Base-by-base conservation (phyloP, 2,329 filamentous ascomycete species). In the Phialemoniopsis sp. region DNA sequence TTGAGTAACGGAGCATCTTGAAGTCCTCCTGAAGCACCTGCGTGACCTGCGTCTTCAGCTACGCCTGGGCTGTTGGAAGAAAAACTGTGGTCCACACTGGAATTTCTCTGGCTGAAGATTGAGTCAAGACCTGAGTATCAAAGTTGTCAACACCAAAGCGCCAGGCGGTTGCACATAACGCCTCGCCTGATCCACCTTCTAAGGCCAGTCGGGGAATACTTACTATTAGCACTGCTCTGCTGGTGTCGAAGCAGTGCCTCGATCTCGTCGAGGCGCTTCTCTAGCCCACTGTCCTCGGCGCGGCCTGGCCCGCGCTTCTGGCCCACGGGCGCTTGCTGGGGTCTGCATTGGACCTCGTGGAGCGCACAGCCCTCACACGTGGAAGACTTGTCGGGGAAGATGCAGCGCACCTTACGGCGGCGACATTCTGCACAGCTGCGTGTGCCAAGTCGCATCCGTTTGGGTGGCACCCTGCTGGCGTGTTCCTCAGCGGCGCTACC, bases 381-480 rank as follows among this genome's bases (percentile, higher is more conserved):
- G 15, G 38, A 34, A 36, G 58, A 63, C 29, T 60, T 59, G n/a
- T 55, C 43, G 18, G 56, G 54, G 40, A 60, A 70, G 37, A 68
- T 63, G 51, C 71, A 75, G 38, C 63, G 61, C 19, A 72, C 68
- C 53, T 73, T 74, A 37, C 70, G 65, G 29, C 70, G 63, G 31
- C 68, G 64, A 42, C 71, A 73, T 61, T 62, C 62, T 19, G 50
- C 44, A 39, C 62, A 64, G 41, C 56, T 61, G 43, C 49, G 54
- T 4, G 55, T 62, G 13, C 61, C 58, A 4, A 56, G 42, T 4
- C 57, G 53, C 50, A 57, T 53, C 9, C 51, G 57, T 32, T 56
- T 60, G 8, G 45, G 29, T 2, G 35, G 36, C 13, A 4, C 43
- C 13, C 32, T 38, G 35, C 47, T 42, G 37, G 26, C 29, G 21